Conservation (phyloP, 2,329 filamentous ascomycete genomes). For the Phialophora verrucosa region DNA sequence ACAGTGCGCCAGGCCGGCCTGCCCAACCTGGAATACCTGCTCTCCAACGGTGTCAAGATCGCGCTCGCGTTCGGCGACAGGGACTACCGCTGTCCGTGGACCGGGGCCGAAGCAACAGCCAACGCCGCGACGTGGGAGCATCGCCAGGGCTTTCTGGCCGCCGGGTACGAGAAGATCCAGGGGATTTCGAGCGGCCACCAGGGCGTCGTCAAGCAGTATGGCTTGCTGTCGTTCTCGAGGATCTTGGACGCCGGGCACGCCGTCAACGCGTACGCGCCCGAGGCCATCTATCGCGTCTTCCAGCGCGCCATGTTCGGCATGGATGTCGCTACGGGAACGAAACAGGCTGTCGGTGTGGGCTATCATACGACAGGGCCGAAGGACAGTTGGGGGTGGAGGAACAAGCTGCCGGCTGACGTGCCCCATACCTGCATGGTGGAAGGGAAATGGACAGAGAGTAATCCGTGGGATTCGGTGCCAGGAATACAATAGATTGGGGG, state of each 20-base stretch:
- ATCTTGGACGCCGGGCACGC: slow-evolving; percentile 57
- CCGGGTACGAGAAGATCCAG: slow-evolving; percentile 57
- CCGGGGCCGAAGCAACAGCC: slow-evolving; percentile 61
- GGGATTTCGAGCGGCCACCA: slow-evolving; percentile 50
- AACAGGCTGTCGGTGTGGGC: background rate
- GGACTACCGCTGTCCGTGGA: slow-evolving; percentile 63
- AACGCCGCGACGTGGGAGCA: slow-evolving; percentile 56
- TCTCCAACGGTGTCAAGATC: slow-evolving; percentile 58
- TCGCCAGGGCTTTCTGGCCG: slow-evolving; percentile 53
- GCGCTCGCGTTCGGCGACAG: slow-evolving; percentile 60
- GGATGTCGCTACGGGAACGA: slow-evolving; percentile 61
- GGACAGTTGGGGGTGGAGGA: slow-evolving; percentile 31
- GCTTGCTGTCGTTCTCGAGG: slow-evolving; percentile 57
- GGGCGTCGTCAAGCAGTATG: slow-evolving; percentile 54
- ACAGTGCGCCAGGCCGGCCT: slow-evolving; percentile 43
- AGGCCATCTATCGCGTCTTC: slow-evolving; percentile 62
- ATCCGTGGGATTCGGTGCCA: slow-evolving; percentile 14
- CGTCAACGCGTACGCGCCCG: slow-evolving; percentile 61
- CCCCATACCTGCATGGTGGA: slow-evolving; percentile 22
- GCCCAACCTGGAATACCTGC: slow-evolving; percentile 52
- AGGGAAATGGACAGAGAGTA: slow-evolving; percentile 10
- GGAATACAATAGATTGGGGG: background rate
- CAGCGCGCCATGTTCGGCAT: slow-evolving; percentile 56
- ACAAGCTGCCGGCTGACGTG: slow-evolving; percentile 19
- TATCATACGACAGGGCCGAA: slow-evolving; percentile 23